A percentile compares a stretch with the other conserved stretches of the same genome.
Evolutionary conservation across 805 yeast species (phyloP).

Genomic region (Barnettozyma botsteinii): DNA sequence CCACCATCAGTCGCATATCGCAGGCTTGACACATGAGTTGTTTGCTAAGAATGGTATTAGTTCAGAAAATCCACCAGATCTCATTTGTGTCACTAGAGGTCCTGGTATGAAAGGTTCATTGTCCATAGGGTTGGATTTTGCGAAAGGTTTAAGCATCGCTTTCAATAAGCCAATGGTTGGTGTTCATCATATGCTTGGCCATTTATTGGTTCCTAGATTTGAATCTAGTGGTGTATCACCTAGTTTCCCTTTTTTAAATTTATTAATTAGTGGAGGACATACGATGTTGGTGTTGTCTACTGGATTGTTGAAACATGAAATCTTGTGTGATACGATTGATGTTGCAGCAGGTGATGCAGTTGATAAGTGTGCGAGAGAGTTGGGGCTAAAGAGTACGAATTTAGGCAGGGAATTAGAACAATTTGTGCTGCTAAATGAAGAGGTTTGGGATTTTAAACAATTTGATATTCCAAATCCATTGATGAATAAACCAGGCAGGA

Average conservation of each 20-base stretch:
- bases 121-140: slow-evolving; percentile 74
- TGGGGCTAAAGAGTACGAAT: slow-evolving; percentile 79
- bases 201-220: slow-evolving; percentile 62
- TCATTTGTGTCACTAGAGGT: slow-evolving; percentile 88
- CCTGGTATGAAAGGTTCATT: slow-evolving; percentile 95
- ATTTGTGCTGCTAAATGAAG: slow-evolving; percentile 35
- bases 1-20: slow-evolving; percentile 64
- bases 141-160: slow-evolving; percentile 78
- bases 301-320: slow-evolving; percentile 58
- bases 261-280: slow-evolving; percentile 91
- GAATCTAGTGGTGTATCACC: slow-evolving; percentile 39
- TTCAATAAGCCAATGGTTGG: slow-evolving; percentile 78
- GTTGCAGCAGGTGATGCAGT: slow-evolving; percentile 92
- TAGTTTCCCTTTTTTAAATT: slow-evolving; percentile 61
- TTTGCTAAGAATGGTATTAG: slow-evolving; percentile 25
- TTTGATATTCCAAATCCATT: slow-evolving; percentile 46
- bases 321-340: slow-evolving; percentile 71
- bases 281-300: slow-evolving; percentile 75
- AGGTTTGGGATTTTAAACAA: slow-evolving; percentile 24
- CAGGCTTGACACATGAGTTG: slow-evolving; percentile 42
- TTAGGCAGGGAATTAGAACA: slow-evolving; percentile 77
- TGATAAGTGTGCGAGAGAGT: slow-evolving; percentile 84
- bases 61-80: slow-evolving; percentile 43
- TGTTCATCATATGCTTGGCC: slow-evolving; percentile 96
- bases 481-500: slow-evolving; percentile 41